Evolutionary conservation across 2,329 filamentous ascomycete species (phyloP), one percentile per base, ranked within the genome.

Genomic region (Gnomoniopsis smithogilvyi): DNA sequence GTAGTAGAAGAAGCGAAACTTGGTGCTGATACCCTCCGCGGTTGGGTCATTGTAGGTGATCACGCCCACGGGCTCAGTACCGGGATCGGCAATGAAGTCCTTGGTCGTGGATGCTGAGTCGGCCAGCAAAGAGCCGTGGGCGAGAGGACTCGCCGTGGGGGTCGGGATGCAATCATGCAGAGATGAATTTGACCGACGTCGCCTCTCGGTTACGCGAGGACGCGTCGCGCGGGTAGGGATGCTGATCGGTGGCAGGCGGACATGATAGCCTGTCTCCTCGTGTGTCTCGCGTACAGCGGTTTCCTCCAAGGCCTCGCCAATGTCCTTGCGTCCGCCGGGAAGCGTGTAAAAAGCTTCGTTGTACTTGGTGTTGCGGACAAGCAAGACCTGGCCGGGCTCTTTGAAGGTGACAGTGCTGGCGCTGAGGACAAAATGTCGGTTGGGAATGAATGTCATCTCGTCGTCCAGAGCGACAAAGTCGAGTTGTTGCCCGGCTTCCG

Each of bases 311-410:
- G 70, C 70, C 62, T 81, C 78, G 56, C 71, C 72, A 47, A 81
- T 74, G 64, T 80, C 75, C 65, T 78, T 79, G 61, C 77, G 73
- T 50, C 78, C 78, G 65, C 80, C 80, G 51, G 78, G 78, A 7
- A 80, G 70, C 66, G 80, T 77, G 64, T 70, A 76, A 62, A 79
- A 75, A 19, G 71, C 49, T 19, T 54, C 50, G 14, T 43, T 69
- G 60, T 76, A 73, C 48, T 70, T 70, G 26, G 67, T 71, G 66
- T 80, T 79, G 66, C 71, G 76, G 21, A 81, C 67, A 41, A 78
- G 66, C 33, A 80, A 69, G 6, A 80, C 70, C 56, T 71, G 73
- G 30, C 68, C 68, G 3, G 67, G 64, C 1, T 56, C 54, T 4
- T 70, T 73, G 55, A 80, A 67, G 11, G 75, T 76, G 45, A 80